phyloP scores from a whole-genome alignment of 202 grass and related monocot species.

The Elaeis oleifera region DNA sequence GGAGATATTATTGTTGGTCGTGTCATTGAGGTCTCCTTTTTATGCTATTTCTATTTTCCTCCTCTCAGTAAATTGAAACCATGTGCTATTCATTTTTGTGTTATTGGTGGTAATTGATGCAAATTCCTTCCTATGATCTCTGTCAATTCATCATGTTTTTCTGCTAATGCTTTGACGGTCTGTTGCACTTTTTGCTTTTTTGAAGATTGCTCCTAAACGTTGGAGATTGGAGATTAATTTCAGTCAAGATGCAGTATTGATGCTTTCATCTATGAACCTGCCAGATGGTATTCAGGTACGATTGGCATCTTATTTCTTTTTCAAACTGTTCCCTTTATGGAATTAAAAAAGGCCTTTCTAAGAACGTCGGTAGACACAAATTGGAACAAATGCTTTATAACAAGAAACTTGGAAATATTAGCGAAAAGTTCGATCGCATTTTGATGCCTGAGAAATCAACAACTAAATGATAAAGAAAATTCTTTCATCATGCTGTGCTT shows the following conservation, averaged over 20 bases:
- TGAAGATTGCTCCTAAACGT: constrained; percentile 78
- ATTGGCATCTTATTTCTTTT: constrained; percentile 1
- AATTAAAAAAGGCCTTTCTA: no score
- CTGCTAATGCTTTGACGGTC: not conserved
- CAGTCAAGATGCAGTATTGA: constrained; percentile 91
- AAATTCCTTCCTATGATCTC: not conserved
- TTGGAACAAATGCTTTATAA: no score
- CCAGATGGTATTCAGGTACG: constrained; percentile 92
- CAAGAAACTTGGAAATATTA: no score
- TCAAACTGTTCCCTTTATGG: not conserved
- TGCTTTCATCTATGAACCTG: constrained; percentile 98
- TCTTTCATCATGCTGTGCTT: no score
- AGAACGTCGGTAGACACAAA: no score
- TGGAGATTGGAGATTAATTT: constrained; percentile 99
- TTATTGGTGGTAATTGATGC: not conserved
- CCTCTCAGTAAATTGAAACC: not conserved
- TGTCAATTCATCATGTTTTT: not conserved
- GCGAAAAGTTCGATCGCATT: no score
- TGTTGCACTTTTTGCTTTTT: not conserved
- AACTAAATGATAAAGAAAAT: no score
- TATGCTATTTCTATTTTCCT: not conserved
- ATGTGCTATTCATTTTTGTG: not conserved
- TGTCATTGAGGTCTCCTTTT: constrained; percentile 64
- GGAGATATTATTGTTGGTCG: constrained; percentile 99
- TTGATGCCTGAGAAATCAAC: no score